Base-by-base conservation (phyloP, 2,329 filamentous ascomycete species). In the Colletotrichum shisoi region DNA sequence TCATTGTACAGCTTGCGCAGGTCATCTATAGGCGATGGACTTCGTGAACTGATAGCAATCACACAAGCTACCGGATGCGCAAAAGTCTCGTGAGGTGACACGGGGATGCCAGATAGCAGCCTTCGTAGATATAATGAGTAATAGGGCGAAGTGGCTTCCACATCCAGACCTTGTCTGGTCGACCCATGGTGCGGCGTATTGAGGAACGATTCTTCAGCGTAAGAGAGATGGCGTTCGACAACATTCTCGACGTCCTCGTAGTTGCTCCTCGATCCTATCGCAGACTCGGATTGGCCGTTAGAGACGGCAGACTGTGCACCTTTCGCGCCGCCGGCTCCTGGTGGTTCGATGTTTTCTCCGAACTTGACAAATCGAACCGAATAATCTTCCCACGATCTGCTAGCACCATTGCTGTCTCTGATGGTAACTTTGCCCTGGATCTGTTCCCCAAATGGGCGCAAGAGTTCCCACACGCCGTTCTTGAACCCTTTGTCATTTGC, bases 61-160 rank as follows among this genome's bases (percentile, higher is more conserved):
- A 99, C 88, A 74, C 93, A 94, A 6, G 94, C 94, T 24, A 98
- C 94, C 0, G 96, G 95, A 76, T 99, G 95, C 5, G 91, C 87
- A 78, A 98, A 97, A 0, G 95, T 95, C 79, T 99, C 95, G 73
- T 97, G 93, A 0, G 93, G 89, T 3, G 90, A 87, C 51, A 96
- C 80, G 1, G 92, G 87, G 46, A 94, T 81, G 15, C 91, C 90
- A 0, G 93, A 97, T 9, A 99, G 81, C 45, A 99, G 77, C 57
- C 94, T 88, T 37, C 93, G 88, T 53, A 99, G 79, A 75, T 96
- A 98, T 8, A 97, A 80, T 42, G 90, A 87, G 78, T 96, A 96
- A 76, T 96, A 93, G 0, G 92, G 90, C 12, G 91, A 94, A 0
- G 89, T 85, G 13, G 82, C 77, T 39, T 85, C 82, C 12, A 78